A percentile compares a stretch with the other conserved stretches of the same genome.
Conservation (phyloP, 805 yeast genomes). For the Saturnispora serradocipensis region DNA sequence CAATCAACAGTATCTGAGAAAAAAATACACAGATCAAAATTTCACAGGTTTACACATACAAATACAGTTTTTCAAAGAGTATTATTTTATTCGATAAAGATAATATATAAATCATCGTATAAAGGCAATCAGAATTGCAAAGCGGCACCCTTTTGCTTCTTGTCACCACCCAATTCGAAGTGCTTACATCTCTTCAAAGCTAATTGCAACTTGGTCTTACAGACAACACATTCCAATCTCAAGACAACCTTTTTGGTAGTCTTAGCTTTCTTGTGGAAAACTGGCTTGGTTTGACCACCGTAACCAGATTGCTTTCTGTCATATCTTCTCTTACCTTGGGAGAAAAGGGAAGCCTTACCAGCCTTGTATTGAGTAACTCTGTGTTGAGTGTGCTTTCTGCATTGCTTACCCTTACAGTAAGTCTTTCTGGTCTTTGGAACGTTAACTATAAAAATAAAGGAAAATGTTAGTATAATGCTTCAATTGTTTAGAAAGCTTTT, state of each 20-base stretch:
- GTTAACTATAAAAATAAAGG: conserved; percentile 60
- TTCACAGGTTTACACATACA: neutral
- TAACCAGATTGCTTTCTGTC: conserved; percentile 99
- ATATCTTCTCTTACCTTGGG: conserved; percentile 99
- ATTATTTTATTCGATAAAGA: neutral
- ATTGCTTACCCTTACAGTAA: conserved; percentile 98
- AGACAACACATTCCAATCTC: conserved; percentile 96
- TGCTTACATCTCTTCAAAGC: conserved; percentile 99
- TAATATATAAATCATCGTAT: conserved; percentile 8
- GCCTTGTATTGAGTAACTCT: conserved; percentile 99
- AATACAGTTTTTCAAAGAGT: neutral
- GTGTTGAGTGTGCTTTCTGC: conserved; percentile 99
- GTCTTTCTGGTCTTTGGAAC: conserved; percentile 99
- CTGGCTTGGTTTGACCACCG: conserved; percentile 99
- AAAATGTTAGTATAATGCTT: conserved; percentile 11
- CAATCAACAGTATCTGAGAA: neutral
- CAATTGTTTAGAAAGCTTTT: too few species aligned
- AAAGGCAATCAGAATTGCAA: conserved; percentile 76
- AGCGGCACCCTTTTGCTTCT: conserved; percentile 99
- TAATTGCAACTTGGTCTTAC: conserved; percentile 98
- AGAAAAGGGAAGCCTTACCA: conserved; percentile 98
- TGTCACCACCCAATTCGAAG: conserved; percentile 99
- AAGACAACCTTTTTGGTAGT: conserved; percentile 99
- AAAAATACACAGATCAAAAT: neutral
- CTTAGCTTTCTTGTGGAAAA: conserved; percentile 99